Conservation (phyloP, 345 rosid species). For the Lepidium didymum region DNA sequence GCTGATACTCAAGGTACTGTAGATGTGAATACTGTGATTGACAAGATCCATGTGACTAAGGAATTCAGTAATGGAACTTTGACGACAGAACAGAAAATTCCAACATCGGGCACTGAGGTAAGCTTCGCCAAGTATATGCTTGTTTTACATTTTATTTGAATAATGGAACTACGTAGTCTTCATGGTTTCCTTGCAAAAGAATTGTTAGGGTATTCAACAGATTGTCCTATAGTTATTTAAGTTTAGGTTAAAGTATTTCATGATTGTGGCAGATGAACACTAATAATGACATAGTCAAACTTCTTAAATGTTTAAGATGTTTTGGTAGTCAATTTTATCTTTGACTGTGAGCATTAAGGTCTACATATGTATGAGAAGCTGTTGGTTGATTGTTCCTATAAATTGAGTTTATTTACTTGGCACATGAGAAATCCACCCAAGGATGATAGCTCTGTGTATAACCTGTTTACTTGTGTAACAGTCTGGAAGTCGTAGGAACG, state of each 20-base stretch:
- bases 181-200: background rate
- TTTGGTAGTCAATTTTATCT: background rate
- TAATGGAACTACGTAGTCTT: background rate
- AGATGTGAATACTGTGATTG: background rate
- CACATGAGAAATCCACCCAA: background rate
- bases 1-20: slow-evolving; percentile 4
- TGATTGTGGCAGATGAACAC: background rate
- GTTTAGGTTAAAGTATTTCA: background rate
- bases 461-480: slow-evolving; percentile 24
- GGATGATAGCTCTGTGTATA: background rate
- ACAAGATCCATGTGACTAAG: slow-evolving; percentile 7
- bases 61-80: slow-evolving; percentile 18
- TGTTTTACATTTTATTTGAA: background rate
- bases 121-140: background rate
- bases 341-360: background rate
- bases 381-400: background rate
- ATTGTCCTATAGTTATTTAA: background rate
- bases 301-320: background rate
- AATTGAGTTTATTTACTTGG: background rate
- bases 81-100: background rate
- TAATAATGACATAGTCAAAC: background rate
- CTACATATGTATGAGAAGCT: background rate
- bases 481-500: slow-evolving; percentile 30
- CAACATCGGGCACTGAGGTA: slow-evolving; percentile 19
- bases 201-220: background rate